Percentiles rank a stretch among this genome's conserved stretches.
These are phyloP conservation scores for Phialophora expanda DNA, from an alignment of 2,329 filamentous ascomycete genomes.

Conservation along the genomic window DNA sequence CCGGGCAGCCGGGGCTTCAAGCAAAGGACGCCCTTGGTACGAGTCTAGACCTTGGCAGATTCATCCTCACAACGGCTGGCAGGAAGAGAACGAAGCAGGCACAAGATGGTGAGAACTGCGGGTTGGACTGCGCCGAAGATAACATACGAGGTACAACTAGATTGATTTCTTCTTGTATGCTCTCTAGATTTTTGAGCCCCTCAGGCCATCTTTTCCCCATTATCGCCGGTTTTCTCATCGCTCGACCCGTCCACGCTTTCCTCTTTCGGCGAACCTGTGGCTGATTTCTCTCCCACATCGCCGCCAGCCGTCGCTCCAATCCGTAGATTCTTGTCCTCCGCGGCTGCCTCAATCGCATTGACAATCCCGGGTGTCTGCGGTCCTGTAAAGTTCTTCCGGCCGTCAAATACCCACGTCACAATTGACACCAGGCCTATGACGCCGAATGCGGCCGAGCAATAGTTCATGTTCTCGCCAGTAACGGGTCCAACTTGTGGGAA, in stretches of 20 bases:
- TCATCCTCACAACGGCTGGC: no score
- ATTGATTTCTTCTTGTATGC: no score
- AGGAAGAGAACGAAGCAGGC: no score
- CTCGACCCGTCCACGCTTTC: neutral
- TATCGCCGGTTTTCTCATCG: neutral
- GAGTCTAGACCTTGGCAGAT: no score
- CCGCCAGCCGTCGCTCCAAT: neutral
- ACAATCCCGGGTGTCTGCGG: slow-evolving; percentile 27
- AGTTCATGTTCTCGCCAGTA: slow-evolving; percentile 60
- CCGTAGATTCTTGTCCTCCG: neutral
- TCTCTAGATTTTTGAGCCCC: no score
- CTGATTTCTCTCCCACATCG: neutral
- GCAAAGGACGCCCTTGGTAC: neutral
- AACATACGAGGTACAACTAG: no score
- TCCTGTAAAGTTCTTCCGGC: slow-evolving; percentile 44
- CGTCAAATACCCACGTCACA: slow-evolving; percentile 43
- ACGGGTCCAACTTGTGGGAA: slow-evolving; percentile 60
- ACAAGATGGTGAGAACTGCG: no score
- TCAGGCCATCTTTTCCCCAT: neutral
- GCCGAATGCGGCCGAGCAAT: slow-evolving; percentile 60
- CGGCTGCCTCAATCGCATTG: slow-evolving; percentile 19
- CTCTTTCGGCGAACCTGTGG: neutral
- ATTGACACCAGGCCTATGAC: slow-evolving; percentile 57
- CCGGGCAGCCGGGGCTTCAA: neutral
- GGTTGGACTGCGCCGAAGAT: no score